phyloP scores from a whole-genome alignment of 2,329 filamentous ascomycete species.

The Leptosphaerulina australis region DNA sequence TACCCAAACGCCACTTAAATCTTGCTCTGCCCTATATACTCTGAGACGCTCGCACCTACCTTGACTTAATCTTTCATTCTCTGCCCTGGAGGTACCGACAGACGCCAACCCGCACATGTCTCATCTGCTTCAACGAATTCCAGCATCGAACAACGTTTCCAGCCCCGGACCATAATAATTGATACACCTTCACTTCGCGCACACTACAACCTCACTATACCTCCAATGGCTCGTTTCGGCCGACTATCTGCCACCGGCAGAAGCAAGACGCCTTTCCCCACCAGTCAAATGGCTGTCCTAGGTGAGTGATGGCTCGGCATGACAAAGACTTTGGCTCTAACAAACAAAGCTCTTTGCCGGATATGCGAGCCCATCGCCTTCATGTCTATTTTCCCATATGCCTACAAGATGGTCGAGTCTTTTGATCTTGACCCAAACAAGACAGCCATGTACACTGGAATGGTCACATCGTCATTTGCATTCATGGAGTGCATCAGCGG shows the following conservation, averaged over 20 bases:
- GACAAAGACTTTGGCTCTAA: background rate
- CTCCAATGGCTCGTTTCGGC: constrained; percentile 42
- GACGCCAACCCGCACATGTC: constrained; percentile 42
- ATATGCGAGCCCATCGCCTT: constrained; percentile 99
- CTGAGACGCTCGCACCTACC: constrained; percentile 42
- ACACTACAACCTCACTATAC: constrained; percentile 10
- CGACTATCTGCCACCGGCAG: constrained; percentile 35
- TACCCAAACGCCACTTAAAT: constrained; percentile 50
- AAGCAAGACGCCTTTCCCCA: constrained; percentile 58
- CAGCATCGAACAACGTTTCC: constrained; percentile 9
- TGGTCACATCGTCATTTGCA: constrained; percentile 95
- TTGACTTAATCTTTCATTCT: constrained; percentile 25
- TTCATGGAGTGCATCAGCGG: constrained; percentile 94
- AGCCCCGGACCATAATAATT: constrained; percentile 18
- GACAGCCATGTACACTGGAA: constrained; percentile 90
- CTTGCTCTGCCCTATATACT: constrained; percentile 48
- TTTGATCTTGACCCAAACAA: constrained; percentile 81
- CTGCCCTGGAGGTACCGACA: constrained; percentile 34
- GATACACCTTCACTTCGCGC: constrained; percentile 7
- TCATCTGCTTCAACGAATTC: constrained; percentile 27
- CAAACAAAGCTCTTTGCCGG: constrained; percentile 75
- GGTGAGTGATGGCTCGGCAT: constrained; percentile 48
- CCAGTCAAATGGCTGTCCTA: constrained; percentile 62
- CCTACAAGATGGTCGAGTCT: constrained; percentile 95
- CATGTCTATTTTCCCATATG: constrained; percentile 99